Evolutionary conservation across 805 yeast species (phyloP).

Genomic region (Grigorovia yakushimaensis): DNA sequence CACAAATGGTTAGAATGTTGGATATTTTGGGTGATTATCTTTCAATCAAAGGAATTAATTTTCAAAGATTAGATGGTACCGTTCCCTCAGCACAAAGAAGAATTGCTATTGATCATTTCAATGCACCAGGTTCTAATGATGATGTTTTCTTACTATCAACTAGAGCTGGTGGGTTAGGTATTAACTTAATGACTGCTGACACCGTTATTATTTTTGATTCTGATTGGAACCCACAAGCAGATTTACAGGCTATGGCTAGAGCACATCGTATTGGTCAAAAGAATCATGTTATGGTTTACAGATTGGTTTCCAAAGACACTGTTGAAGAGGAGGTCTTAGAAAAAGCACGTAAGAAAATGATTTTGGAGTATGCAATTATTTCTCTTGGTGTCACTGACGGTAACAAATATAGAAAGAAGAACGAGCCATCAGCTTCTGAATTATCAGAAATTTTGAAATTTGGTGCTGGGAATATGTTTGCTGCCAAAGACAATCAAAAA

Average conservation of each 20-base stretch:
- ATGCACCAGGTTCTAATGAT: slow-evolving; percentile 86
- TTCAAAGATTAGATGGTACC: slow-evolving; percentile 94
- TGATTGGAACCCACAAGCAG: slow-evolving; percentile 99
- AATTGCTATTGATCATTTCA: slow-evolving; percentile 91
- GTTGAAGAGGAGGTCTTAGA: slow-evolving; percentile 96
- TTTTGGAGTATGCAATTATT: slow-evolving; percentile 93
- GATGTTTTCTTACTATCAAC: slow-evolving; percentile 85
- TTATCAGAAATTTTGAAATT: slow-evolving; percentile 88
- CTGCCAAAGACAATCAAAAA: slow-evolving; percentile 89
- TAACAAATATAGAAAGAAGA: slow-evolving; percentile 37
- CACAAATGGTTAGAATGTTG: slow-evolving; percentile 95
- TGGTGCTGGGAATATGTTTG: slow-evolving; percentile 98
- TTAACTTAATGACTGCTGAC: slow-evolving; percentile 97
- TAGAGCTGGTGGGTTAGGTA: slow-evolving; percentile 98
- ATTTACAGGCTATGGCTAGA: slow-evolving; percentile 98
- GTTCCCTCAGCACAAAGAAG: slow-evolving; percentile 90
- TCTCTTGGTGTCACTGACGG: slow-evolving; percentile 89
- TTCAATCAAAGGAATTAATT: slow-evolving; percentile 74
- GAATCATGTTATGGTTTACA: slow-evolving; percentile 92
- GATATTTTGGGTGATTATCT: slow-evolving; percentile 93
- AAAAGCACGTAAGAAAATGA: slow-evolving; percentile 96
- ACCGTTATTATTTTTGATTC: slow-evolving; percentile 96
- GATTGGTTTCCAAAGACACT: slow-evolving; percentile 96
- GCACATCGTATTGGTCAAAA: slow-evolving; percentile 99
- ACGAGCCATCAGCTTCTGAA: slow-evolving; percentile 77